phyloP scores from a whole-genome alignment of 164 flowering plant species.

The Stephania cephalantha region DNA sequence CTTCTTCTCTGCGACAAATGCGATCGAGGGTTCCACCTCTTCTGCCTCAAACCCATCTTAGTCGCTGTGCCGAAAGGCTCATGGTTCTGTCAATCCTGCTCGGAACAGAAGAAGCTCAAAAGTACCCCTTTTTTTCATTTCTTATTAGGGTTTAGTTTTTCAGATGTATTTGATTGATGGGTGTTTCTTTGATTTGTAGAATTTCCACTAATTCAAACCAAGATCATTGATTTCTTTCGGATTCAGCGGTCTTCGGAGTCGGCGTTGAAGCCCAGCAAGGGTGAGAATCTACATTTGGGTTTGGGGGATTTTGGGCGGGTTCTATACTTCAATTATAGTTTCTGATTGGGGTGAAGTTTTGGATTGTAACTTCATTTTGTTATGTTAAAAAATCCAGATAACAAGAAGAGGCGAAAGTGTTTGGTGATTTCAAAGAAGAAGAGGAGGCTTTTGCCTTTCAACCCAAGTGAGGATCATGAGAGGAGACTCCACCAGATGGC shows the following conservation, averaged over 20 bases:
- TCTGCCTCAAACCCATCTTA: conserved; percentile 73
- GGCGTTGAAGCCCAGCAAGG: conserved; percentile 23
- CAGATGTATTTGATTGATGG: not conserved
- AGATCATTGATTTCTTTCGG: conserved; percentile 83
- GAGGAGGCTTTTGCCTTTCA: conserved; percentile 64
- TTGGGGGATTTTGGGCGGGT: not conserved
- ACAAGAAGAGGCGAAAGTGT: conserved; percentile 41
- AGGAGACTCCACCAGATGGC: conserved; percentile 82
- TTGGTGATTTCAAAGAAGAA: conserved; percentile 62
- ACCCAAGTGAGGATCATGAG: conserved; percentile 53
- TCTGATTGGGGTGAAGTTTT: not conserved
- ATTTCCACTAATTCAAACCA: conserved; percentile 81
- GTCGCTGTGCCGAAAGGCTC: conserved; percentile 66
- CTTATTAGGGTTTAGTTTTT: not conserved
- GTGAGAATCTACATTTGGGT: conserved; percentile 23
- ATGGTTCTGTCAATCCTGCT: conserved; percentile 80
- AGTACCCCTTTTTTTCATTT: conserved; percentile 22
- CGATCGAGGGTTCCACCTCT: conserved; percentile 68
- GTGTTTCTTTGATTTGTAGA: conserved; percentile 33
- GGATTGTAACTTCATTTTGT: not conserved
- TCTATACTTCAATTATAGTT: not conserved
- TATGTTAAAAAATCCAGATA: conserved; percentile 22
- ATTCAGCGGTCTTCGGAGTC: conserved; percentile 42
- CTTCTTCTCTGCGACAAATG: conserved; percentile 88
- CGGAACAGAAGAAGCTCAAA: conserved; percentile 30